Percentiles rank a stretch among this genome's conserved stretches.
Evolutionary conservation across 305 asterid genomes (phyloP).

Genomic region (Fraxinus velutina): DNA sequence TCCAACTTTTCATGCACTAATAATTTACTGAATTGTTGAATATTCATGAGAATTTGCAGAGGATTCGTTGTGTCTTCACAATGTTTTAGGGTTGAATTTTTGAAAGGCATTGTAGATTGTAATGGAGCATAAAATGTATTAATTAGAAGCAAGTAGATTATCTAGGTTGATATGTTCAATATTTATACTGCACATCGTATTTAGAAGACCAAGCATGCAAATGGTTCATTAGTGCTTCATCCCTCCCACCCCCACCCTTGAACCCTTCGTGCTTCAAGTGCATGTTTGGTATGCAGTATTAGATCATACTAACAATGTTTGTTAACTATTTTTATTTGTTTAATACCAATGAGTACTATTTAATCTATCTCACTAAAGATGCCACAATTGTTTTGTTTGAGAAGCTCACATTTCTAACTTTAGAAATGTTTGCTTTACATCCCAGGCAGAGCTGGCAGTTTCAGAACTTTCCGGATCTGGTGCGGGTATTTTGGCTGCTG

Average conservation of each 20-base stretch:
- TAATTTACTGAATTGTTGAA: neutral
- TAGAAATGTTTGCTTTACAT: conserved; percentile 12
- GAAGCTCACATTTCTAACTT: neutral
- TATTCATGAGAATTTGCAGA: neutral
- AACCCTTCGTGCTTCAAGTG: neutral
- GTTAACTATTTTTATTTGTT: neutral
- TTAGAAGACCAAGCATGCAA: neutral
- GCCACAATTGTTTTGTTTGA: neutral
- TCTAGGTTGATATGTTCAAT: neutral
- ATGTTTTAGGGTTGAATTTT: neutral
- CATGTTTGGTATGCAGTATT: neutral
- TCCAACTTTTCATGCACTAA: neutral
- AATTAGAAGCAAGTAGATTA: neutral
- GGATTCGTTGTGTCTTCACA: neutral
- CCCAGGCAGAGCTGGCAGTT: conserved; percentile 87
- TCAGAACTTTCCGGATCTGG: conserved; percentile 83
- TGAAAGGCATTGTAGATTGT: neutral
- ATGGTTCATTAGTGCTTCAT: neutral
- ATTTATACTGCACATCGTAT: neutral
- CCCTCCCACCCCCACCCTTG: neutral
- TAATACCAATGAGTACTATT: neutral
- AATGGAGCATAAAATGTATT: neutral
- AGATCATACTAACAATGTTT: neutral
- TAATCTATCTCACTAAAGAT: neutral
- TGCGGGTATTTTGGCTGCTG: conserved; percentile 76